phyloP scores from a whole-genome alignment of 2,329 filamentous ascomycete species.

The Dothideomycetidae sp. region DNA sequence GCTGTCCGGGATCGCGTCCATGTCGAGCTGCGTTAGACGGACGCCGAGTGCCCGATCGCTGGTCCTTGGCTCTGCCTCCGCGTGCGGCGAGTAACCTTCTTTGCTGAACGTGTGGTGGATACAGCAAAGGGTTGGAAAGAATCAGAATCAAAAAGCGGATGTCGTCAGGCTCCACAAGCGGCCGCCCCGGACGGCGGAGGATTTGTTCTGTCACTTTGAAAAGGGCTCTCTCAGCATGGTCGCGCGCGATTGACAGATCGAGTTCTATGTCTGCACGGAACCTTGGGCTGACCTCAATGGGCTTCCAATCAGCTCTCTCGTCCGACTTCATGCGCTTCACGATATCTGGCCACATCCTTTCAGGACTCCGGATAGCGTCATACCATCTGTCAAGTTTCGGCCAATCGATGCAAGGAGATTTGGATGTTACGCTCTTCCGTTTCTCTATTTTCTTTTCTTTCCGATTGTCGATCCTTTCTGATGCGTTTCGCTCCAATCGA shows the following conservation, averaged over 20 bases:
- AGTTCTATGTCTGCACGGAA: slow-evolving; percentile 31
- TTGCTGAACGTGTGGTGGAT: slow-evolving; percentile 24
- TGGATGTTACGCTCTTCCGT: slow-evolving; percentile 36
- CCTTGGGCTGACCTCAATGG: not conserved
- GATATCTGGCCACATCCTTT: slow-evolving; percentile 47
- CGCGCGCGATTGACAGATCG: slow-evolving; percentile 46
- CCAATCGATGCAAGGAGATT: slow-evolving; percentile 64
- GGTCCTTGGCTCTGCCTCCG: not conserved
- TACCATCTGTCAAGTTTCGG: slow-evolving; percentile 60
- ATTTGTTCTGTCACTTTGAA: slow-evolving; percentile 67
- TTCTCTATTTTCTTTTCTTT: slow-evolving; percentile 1
- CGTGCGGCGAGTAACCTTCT: not conserved
- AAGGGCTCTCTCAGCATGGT: slow-evolving; percentile 53
- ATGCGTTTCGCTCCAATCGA: slow-evolving; percentile 25
- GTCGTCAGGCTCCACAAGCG: slow-evolving; percentile 53
- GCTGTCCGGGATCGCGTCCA: slow-evolving; percentile 41
- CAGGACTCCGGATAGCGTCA: slow-evolving; percentile 51
- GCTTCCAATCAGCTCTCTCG: slow-evolving; percentile 11
- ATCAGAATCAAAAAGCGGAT: slow-evolving; percentile 66
- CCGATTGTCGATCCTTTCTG: slow-evolving; percentile 19
- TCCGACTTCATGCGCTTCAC: slow-evolving; percentile 31
- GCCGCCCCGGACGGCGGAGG: slow-evolving; percentile 62
- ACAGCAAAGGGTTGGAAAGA: slow-evolving; percentile 63
- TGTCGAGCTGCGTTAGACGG: slow-evolving; percentile 18
- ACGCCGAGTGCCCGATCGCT: slow-evolving; percentile 1